Evolutionary conservation across 208 protist species (phyloP).

Genomic region (Crithidia sp.): DNA sequence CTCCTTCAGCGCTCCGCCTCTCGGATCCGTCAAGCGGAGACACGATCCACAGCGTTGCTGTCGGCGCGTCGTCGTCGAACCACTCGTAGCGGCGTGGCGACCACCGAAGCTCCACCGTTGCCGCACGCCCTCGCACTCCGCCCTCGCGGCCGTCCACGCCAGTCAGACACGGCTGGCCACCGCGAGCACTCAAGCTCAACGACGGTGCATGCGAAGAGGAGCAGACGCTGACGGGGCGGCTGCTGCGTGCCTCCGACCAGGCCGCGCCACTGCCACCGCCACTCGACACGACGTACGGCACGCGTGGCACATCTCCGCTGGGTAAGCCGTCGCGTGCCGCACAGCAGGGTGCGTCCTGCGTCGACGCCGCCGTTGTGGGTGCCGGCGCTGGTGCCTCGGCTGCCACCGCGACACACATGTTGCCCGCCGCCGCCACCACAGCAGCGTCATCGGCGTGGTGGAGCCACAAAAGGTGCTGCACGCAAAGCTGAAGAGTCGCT

Average conservation of each 20-base stretch:
- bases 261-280: neutral
- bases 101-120: constrained; percentile 27
- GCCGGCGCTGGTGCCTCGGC: neutral
- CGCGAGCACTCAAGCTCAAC: neutral
- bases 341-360: constrained; percentile 12
- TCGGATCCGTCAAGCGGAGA: neutral
- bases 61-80: constrained; percentile 12
- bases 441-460: constrained; percentile 15
- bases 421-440: neutral
- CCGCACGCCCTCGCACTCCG: neutral
- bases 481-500: constrained; percentile 13
- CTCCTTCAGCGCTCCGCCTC: neutral
- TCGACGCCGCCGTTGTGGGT: neutral
- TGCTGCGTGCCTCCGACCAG: constrained; percentile 7
- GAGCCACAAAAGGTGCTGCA: constrained; percentile 24
- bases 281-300: constrained; percentile 12
- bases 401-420: neutral
- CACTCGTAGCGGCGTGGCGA: constrained; percentile 27
- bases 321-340: neutral
- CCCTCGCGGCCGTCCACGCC: neutral
- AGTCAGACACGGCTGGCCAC: neutral
- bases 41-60: constrained; percentile 24
- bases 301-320: constrained; percentile 13
- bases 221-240: neutral
- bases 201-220: neutral